These are phyloP conservation scores for Morella rubra DNA, from an alignment of 306 rosid genomes.

Conservation along the genomic window DNA sequence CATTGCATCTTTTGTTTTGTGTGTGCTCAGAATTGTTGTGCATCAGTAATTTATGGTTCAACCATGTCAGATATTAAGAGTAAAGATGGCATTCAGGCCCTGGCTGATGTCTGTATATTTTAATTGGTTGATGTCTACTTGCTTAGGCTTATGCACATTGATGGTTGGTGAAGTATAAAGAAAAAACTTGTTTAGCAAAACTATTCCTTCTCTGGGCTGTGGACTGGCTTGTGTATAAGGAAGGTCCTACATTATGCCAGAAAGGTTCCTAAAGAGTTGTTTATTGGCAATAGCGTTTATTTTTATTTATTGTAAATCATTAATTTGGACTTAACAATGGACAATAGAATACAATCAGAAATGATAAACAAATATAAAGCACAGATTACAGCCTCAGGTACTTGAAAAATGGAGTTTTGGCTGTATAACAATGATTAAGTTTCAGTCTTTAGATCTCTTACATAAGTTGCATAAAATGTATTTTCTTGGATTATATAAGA, in stretches of 20 bases:
- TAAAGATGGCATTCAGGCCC: conserved; percentile 3
- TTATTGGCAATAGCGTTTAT: not conserved
- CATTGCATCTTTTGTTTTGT: not conserved
- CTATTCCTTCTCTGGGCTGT: not conserved
- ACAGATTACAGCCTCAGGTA: not conserved
- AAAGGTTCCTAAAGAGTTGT: not conserved
- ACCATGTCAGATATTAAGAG: conserved; percentile 2
- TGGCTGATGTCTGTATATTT: not conserved
- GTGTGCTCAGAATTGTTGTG: conserved; percentile 6
- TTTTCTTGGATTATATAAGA: not conserved
- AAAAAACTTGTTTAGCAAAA: not conserved
- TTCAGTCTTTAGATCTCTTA: conserved; percentile 2
- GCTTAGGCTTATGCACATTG: not conserved
- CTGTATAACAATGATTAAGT: not conserved
- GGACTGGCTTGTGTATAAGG: not conserved
- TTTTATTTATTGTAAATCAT: not conserved
- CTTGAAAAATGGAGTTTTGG: not conserved
- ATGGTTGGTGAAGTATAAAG: not conserved
- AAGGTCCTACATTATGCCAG: not conserved
- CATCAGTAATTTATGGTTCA: not conserved
- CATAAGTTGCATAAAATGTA: not conserved
- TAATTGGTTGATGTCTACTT: not conserved
- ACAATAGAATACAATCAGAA: not conserved
- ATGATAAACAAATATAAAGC: not conserved
- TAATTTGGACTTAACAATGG: not conserved